Conservation (phyloP, 345 rosid genomes). For the Turnera subulata region DNA sequence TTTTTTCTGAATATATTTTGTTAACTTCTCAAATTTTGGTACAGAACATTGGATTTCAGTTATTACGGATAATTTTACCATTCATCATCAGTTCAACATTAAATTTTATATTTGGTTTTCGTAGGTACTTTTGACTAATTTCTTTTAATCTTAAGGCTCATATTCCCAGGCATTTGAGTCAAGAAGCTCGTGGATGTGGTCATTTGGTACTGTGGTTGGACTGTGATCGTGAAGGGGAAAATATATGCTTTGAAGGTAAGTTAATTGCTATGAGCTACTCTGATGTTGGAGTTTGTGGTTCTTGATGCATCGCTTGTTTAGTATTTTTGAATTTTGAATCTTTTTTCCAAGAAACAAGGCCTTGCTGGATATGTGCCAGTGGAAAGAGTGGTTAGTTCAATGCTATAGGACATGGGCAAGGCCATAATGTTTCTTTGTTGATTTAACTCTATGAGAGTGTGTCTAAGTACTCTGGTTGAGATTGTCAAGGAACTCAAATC, state of each 20-base stretch:
- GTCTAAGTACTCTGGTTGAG: no score
- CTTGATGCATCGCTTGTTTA: background rate
- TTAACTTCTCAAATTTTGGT: no score
- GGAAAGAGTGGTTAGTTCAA: background rate
- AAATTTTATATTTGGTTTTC: no score
- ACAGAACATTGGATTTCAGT: no score
- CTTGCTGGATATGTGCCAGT: background rate
- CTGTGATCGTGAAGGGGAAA: constrained; percentile 98
- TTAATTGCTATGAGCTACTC: background rate
- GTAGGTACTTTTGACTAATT: background rate
- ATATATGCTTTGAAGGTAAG: constrained; percentile 94
- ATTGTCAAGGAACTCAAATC: no score
- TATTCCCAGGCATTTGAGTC: constrained; percentile 77
- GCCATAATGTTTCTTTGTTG: no score
- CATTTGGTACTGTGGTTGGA: constrained; percentile 92
- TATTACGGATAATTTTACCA: no score
- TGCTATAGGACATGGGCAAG: background rate
- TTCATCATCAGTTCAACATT: no score
- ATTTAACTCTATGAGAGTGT: no score
- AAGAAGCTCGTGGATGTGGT: constrained; percentile 83
- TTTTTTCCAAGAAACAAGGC: background rate
- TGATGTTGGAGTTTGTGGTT: background rate
- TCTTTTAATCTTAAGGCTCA: constrained; percentile 49
- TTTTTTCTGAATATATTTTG: no score
- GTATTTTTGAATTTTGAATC: background rate